Conservation (phyloP, 768 basidiomycete genomes). For the Lentinula edodes region DNA sequence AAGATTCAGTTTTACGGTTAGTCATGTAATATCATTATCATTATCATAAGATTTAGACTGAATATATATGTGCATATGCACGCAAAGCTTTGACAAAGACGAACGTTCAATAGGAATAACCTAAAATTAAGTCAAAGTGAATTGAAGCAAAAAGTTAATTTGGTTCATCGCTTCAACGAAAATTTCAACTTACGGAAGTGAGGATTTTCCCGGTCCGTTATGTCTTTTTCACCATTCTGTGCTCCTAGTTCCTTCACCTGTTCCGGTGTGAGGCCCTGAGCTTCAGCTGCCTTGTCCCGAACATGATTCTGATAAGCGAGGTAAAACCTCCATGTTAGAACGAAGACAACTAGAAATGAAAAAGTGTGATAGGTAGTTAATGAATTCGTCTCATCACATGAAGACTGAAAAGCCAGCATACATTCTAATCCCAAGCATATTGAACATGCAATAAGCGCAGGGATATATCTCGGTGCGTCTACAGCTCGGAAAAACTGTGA, state of each 20-base stretch:
- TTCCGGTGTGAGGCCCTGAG: neutral
- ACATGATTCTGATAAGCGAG: slow-evolving; percentile 4
- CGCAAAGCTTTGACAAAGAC: neutral
- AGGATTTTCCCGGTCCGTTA: slow-evolving; percentile 8
- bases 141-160: neutral
- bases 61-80: neutral
- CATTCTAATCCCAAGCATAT: slow-evolving; percentile 5
- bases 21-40: neutral
- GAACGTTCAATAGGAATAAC: neutral
- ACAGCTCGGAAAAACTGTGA: slow-evolving; percentile 8
- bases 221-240: slow-evolving; percentile 7
- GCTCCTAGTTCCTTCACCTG: slow-evolving; percentile 5
- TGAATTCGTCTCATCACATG: neutral
- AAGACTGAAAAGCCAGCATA: neutral
- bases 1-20: too few relatives aligned
- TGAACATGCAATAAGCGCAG: slow-evolving; percentile 6
- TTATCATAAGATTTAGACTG: neutral
- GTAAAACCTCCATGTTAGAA: slow-evolving; percentile 2
- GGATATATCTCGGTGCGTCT: slow-evolving; percentile 8
- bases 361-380: neutral
- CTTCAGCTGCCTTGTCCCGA: slow-evolving; percentile 3
- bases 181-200: slow-evolving; percentile 5
- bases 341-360: slow-evolving; percentile 1
- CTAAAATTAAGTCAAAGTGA: neutral
- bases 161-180: neutral